Conservation (phyloP, 2,329 filamentous ascomycete species). For the Talaromyces piceae region DNA sequence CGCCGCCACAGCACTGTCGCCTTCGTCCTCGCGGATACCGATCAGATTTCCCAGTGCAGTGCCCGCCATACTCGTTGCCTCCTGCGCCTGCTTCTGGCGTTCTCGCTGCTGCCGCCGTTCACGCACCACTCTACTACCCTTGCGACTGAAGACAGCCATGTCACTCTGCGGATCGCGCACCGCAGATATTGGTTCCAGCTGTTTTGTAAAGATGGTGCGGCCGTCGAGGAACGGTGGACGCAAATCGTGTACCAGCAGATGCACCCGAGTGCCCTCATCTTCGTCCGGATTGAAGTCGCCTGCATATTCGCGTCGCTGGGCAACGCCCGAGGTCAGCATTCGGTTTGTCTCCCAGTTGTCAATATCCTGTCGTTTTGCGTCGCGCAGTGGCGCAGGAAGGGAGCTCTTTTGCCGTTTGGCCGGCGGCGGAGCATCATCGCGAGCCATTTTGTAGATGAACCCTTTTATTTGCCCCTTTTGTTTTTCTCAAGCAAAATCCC, state of each 20-base stretch:
- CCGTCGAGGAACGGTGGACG: constrained; percentile 93
- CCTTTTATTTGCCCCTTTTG: background rate
- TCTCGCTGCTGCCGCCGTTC: constrained; percentile 89
- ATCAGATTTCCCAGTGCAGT: constrained; percentile 91
- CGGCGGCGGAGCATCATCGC: constrained; percentile 28
- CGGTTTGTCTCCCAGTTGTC: constrained; percentile 99
- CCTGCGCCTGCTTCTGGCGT: constrained; percentile 85
- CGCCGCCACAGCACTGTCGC: constrained; percentile 74
- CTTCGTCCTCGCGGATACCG: constrained; percentile 85
- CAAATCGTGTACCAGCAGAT: constrained; percentile 87
- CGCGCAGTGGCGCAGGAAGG: constrained; percentile 28
- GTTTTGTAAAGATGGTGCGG: constrained; percentile 92
- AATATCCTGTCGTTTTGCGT: constrained; percentile 74
- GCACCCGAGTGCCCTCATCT: constrained; percentile 79
- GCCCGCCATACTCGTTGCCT: constrained; percentile 86
- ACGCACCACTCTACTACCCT: constrained; percentile 86
- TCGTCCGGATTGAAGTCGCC: constrained; percentile 77
- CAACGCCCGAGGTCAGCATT: constrained; percentile 94
- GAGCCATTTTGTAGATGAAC: constrained; percentile 22
- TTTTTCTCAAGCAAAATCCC: too few species aligned
- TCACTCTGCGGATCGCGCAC: constrained; percentile 92
- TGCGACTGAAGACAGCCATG: constrained; percentile 96
- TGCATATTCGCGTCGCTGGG: constrained; percentile 75
- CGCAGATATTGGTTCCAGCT: constrained; percentile 87
- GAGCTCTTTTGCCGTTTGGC: constrained; percentile 34